Evolutionary conservation across 2,329 filamentous ascomycete genomes (phyloP).

Genomic region (Aspergillus sp.): DNA sequence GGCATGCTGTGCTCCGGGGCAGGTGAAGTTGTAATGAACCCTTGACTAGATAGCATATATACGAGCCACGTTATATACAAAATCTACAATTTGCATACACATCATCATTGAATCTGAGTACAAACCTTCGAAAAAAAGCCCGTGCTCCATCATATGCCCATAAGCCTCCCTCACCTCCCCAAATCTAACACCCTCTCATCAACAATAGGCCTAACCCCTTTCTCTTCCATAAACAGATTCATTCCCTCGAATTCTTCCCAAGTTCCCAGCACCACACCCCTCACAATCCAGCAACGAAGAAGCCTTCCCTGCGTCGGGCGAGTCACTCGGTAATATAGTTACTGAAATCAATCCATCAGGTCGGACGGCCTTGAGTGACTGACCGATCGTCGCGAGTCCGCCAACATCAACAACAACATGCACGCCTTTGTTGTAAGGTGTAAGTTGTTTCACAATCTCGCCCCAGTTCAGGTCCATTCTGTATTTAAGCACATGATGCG

Average conservation of each 20-base stretch:
- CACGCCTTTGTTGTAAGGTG: conserved; percentile 42
- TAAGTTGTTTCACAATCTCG: conserved; percentile 45
- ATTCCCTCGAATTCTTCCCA: conserved; percentile 47
- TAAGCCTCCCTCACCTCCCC: conserved; percentile 44
- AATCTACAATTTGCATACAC: background rate
- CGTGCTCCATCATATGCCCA: conserved; percentile 44
- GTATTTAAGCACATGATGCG: conserved; percentile 54
- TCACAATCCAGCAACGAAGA: conserved; percentile 20
- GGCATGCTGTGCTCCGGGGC: conserved; percentile 14
- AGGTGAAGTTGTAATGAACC: conserved; percentile 19
- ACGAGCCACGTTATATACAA: background rate
- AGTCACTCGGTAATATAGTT: conserved; percentile 48
- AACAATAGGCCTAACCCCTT: conserved; percentile 44
- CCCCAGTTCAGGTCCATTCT: conserved; percentile 49
- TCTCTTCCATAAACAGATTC: conserved; percentile 44
- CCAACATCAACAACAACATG: conserved; percentile 53
- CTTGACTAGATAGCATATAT: background rate
- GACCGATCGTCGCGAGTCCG: conserved; percentile 45
- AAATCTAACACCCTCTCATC: conserved; percentile 45
- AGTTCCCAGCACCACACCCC: conserved; percentile 44
- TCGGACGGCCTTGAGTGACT: conserved; percentile 36
- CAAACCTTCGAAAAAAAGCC: conserved; percentile 41
- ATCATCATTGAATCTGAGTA: no score
- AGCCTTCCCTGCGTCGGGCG: conserved; percentile 18
- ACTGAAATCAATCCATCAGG: conserved; percentile 47